Evolutionary conservation across 2,329 filamentous ascomycete genomes (phyloP).

Genomic region (Penicillium sclerotiorum): DNA sequence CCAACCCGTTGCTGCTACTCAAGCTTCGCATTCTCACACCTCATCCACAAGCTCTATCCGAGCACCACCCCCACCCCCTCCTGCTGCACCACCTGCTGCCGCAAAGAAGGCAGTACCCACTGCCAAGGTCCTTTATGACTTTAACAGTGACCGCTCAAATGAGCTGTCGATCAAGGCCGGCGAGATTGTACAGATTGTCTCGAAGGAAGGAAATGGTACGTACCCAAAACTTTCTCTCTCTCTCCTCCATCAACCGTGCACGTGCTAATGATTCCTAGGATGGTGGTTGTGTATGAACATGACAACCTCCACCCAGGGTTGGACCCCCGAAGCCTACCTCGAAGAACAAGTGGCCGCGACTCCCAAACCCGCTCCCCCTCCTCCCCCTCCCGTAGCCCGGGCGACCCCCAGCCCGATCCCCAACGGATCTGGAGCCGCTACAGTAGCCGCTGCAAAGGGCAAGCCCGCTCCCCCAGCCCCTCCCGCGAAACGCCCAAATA

Average conservation of each 20-base stretch:
- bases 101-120: constrained; percentile 73
- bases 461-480: constrained; percentile 77
- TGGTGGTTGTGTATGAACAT: constrained; percentile 92
- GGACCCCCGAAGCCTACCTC: constrained; percentile 92
- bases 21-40: constrained; percentile 51
- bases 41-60: constrained; percentile 62
- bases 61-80: constrained; percentile 68
- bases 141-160: constrained; percentile 78
- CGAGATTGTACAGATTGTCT: constrained; percentile 84
- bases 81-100: constrained; percentile 61
- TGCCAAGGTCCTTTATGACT: constrained; percentile 92
- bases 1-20: constrained; percentile 40
- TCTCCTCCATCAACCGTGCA: background rate
- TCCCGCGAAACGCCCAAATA: constrained; percentile 76
- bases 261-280: constrained; percentile 56
- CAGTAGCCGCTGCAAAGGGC: constrained; percentile 51
- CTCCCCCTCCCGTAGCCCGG: constrained; percentile 50
- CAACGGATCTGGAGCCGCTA: constrained; percentile 43
- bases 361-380: constrained; percentile 61
- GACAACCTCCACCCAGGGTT: constrained; percentile 73
- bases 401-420: constrained; percentile 67
- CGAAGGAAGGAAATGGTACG: constrained; percentile 93
- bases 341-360: constrained; percentile 67
- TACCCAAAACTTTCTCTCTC: constrained; percentile 5
- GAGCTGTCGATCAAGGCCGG: constrained; percentile 80